Percentiles rank a stretch among this genome's conserved stretches.
Evolutionary conservation across 2,329 filamentous ascomycete species (phyloP).

Genomic region (Talaromyces sp.): DNA sequence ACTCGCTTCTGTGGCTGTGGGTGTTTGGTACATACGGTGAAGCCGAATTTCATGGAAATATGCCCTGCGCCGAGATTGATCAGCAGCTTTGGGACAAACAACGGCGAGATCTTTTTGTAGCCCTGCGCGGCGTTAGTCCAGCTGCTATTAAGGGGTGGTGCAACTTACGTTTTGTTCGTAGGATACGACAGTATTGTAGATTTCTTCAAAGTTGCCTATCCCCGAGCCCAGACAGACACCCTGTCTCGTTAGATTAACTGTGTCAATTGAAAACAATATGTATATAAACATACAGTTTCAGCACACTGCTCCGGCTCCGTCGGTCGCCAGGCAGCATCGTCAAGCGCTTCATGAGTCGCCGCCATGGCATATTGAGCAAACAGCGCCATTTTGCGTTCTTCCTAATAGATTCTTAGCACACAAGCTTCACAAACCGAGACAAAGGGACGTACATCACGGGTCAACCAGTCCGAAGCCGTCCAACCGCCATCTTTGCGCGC

Average conservation of each 20-base stretch:
- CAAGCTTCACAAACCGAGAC: too few relatives aligned
- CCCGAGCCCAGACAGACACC: constrained; percentile 93
- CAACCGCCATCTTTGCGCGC: constrained; percentile 38
- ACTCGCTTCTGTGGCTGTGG: too few relatives aligned
- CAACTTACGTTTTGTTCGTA: constrained; percentile 64
- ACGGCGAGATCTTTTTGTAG: constrained; percentile 84
- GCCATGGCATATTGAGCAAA: constrained; percentile 91
- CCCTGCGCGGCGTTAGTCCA: constrained; percentile 49
- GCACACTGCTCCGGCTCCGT: constrained; percentile 58
- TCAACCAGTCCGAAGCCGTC: constrained; percentile 40
- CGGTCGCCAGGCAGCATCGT: constrained; percentile 73
- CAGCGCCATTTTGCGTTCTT: constrained; percentile 73
- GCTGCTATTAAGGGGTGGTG: not conserved
- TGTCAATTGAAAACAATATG: constrained; percentile 4
- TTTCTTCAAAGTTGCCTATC: constrained; percentile 87
- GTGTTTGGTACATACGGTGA: too few relatives aligned
- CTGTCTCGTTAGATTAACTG: constrained; percentile 35
- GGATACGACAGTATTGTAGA: constrained; percentile 74
- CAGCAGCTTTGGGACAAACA: constrained; percentile 87
- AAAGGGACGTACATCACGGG: constrained; percentile 38
- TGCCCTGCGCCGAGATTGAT: constrained; percentile 95
- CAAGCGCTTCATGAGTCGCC: constrained; percentile 76
- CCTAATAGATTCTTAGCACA: constrained; percentile 34
- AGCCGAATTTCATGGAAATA: constrained; percentile 85
- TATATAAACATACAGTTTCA: constrained; percentile 51